Evolutionary conservation across 495 filamentous ascomycete species (phyloP), one percentile per base, ranked within the genome.

Genomic region (Penicillium salamii): DNA sequence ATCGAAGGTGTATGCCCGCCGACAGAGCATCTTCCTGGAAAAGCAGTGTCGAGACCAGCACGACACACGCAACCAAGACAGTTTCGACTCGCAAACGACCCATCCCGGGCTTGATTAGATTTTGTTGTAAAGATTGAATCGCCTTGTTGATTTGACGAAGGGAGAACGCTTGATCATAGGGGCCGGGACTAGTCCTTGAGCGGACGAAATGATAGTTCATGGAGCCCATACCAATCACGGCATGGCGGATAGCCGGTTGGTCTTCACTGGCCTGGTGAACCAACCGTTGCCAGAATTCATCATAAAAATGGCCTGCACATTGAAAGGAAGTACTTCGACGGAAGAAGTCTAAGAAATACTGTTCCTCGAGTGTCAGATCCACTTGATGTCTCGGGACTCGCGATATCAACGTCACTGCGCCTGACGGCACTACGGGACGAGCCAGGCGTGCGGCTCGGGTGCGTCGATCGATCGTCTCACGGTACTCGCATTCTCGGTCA

Each of bases 201-300:
- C 14, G 34, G 14, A 19, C 39, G 17, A 53, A 57, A 21, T 42
- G 33, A 15, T 41, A 37, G 54, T 81, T 74, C 33, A 79, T 59
- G n/a, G 75, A 72, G 52, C 72, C 72, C 29, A 79, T 66, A 9
- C 50, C 46, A 36, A 55, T 58, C 26, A 77, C 69, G 29, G 77
- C 77, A 44, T 80, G 78, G 28, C 74, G 70, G 20, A 80, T 67
- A 1, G 76, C 75, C 0, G 77, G 77, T 44, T 78, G 73, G 20
- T 64, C 55, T 42, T 76, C 72, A 54, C 71, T 70, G 34, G 72
- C 70, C 52, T 78, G 76, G 31, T 77, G 68, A 5, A 79, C 69
- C n/a, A 81, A 50, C 21, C 72, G 69, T 11, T 74, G 61, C 78
- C 77, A 80, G 45, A 81, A 79, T 45, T 66, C 62, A 24, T 68